These are phyloP conservation scores for Torrubiella hemipterigena DNA, from an alignment of 2,329 filamentous ascomycete genomes.

Conservation along the genomic window DNA sequence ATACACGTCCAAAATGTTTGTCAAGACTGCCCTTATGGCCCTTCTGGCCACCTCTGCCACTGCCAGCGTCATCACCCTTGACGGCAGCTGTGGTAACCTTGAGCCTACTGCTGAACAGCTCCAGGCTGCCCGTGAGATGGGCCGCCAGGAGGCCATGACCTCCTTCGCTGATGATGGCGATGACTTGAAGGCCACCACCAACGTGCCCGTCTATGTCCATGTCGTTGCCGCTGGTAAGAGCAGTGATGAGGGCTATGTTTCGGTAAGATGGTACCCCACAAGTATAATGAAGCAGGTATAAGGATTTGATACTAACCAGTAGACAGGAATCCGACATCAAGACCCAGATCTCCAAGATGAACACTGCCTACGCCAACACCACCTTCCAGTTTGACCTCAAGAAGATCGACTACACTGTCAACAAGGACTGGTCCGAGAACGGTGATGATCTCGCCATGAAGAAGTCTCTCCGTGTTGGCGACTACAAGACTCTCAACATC, in stretches of 20 bases:
- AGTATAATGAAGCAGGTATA: too few species aligned
- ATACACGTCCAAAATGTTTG: too few species aligned
- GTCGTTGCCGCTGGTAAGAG: constrained; percentile 22
- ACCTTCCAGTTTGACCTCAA: not conserved
- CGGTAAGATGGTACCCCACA: too few species aligned
- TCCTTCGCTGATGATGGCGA: too few species aligned
- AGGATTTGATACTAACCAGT: too few species aligned
- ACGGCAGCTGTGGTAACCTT: too few species aligned
- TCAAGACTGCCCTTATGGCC: too few species aligned
- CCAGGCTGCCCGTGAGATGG: too few species aligned
- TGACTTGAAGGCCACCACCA: constrained; percentile 14
- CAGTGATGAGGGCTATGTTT: constrained; percentile 19
- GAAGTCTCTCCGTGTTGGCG: not conserved
- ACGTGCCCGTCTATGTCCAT: constrained; percentile 23
- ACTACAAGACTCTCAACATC: not conserved
- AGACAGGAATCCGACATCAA: constrained; percentile 8
- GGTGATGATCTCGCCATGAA: not conserved
- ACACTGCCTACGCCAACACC: not conserved
- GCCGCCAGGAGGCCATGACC: too few species aligned
- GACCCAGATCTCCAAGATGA: not conserved
- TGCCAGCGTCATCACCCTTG: too few species aligned
- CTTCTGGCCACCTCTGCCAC: too few species aligned
- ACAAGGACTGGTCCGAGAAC: not conserved
- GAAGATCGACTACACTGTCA: not conserved
- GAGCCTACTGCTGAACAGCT: too few species aligned